These are phyloP conservation scores for Acacia concinna DNA, from an alignment of 331 rosid species.

Conservation along the genomic window DNA sequence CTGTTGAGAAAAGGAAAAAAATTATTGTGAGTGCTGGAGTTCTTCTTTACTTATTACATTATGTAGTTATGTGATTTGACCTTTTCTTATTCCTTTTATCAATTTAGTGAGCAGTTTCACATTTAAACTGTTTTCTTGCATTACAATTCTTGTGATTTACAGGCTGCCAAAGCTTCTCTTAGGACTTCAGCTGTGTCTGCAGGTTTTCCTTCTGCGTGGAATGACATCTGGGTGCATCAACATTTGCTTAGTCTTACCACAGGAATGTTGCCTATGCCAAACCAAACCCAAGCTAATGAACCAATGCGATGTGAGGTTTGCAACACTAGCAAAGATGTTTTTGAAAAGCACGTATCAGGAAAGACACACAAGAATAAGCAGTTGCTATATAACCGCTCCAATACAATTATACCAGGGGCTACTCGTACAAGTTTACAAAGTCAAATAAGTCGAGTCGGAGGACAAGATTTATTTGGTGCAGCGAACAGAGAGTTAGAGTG, in stretches of 20 bases:
- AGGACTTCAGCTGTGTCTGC: conserved; percentile 41
- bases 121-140: conserved; percentile 19
- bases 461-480: conserved; percentile 34
- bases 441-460: conserved; percentile 31
- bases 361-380: conserved; percentile 55
- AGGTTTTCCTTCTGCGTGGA: conserved; percentile 40
- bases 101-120: conserved; percentile 19
- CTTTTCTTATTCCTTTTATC: not conserved
- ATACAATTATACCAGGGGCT: conserved; percentile 12
- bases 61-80: not conserved
- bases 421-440: conserved; percentile 30
- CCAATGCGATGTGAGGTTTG: conserved; percentile 43
- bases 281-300: conserved; percentile 36
- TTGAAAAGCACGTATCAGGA: conserved; percentile 44
- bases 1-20: not conserved
- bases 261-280: conserved; percentile 25
- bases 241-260: conserved; percentile 19
- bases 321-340: conserved; percentile 40
- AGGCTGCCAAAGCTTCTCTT: conserved; percentile 44
- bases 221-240: conserved; percentile 37
- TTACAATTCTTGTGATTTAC: conserved; percentile 27
- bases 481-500: conserved; percentile 36
- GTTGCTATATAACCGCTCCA: conserved; percentile 33
- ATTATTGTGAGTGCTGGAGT: not conserved
- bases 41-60: not conserved